These are phyloP conservation scores for Heterobasidion parviporum DNA, from an alignment of 1,284 basidiomycete species.

Conservation along the genomic window DNA sequence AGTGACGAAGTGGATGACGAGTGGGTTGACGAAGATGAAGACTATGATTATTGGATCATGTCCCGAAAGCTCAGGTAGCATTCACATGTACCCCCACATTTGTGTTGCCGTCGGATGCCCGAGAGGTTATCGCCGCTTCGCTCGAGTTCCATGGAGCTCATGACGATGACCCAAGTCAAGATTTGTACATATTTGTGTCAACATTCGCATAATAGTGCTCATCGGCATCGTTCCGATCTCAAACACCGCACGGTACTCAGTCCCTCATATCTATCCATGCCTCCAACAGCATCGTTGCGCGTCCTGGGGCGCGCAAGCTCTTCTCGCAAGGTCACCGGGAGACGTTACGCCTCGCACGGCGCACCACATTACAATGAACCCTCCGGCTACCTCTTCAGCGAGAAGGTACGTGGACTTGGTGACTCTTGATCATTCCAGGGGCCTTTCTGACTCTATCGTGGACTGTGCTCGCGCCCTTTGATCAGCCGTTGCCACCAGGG, in stretches of 20 bases:
- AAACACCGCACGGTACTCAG: too few species aligned
- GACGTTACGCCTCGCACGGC: conserved; percentile 60
- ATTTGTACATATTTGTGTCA: too few species aligned
- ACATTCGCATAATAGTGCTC: too few species aligned
- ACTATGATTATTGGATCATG: conserved; percentile 51
- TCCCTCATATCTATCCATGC: neutral
- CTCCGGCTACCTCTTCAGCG: conserved; percentile 80
- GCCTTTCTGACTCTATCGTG: too few species aligned
- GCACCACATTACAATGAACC: conserved; percentile 78
- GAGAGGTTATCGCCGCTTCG: too few species aligned
- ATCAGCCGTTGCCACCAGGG: conserved; percentile 66
- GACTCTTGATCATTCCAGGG: neutral
- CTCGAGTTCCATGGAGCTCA: too few species aligned
- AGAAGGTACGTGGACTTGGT: conserved; percentile 55
- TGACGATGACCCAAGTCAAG: too few species aligned
- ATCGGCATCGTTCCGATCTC: too few species aligned
- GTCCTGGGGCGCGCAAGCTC: conserved; percentile 4
- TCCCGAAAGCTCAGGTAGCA: conserved; percentile 24
- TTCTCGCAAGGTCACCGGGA: conserved; percentile 17
- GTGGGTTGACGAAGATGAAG: conserved; percentile 22
- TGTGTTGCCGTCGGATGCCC: too few species aligned
- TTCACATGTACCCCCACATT: neutral
- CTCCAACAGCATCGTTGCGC: conserved; percentile 3
- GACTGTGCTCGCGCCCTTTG: too few species aligned
- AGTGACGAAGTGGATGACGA: conserved; percentile 4